A percentile compares a stretch with the other conserved stretches of the same genome.
Evolutionary conservation across 495 filamentous ascomycete genomes (phyloP).

Genomic region (Neurospora discreta): DNA sequence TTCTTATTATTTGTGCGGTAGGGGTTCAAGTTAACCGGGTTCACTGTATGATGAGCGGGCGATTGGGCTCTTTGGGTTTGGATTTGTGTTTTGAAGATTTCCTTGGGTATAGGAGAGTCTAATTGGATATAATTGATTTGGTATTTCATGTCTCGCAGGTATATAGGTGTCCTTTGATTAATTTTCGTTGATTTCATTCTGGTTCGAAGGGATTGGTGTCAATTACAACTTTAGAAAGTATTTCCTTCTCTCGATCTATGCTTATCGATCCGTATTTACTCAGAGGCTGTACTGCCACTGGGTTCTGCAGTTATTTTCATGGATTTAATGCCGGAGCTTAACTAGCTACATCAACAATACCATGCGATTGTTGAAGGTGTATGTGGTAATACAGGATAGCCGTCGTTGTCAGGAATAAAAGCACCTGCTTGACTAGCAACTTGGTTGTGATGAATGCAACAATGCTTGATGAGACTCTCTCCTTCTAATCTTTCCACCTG

Average conservation of each 20-base stretch:
- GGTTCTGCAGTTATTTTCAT: too few species aligned
- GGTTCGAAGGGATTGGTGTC: too few species aligned
- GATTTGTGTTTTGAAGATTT: neutral
- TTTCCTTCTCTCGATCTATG: too few species aligned
- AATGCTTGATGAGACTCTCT: neutral
- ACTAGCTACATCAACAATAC: too few species aligned
- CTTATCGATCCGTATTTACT: too few species aligned
- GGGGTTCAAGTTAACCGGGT: neutral
- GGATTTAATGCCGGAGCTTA: too few species aligned
- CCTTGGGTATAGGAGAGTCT: neutral
- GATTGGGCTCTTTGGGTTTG: neutral
- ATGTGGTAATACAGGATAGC: neutral
- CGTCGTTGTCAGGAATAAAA: neutral
- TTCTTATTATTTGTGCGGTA: neutral
- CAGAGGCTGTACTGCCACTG: too few species aligned
- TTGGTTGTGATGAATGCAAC: neutral
- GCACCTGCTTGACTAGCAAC: neutral
- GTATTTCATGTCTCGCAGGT: neutral
- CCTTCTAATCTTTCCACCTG: neutral
- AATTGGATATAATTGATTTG: neutral
- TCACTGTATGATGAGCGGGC: neutral
- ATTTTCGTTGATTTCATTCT: too few species aligned
- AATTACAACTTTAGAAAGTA: neutral
- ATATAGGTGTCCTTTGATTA: too few species aligned
- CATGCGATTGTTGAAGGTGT: too few species aligned